phyloP scores from a whole-genome alignment of 2,329 filamentous ascomycete species.

The Myriosclerotinia duriaeana region DNA sequence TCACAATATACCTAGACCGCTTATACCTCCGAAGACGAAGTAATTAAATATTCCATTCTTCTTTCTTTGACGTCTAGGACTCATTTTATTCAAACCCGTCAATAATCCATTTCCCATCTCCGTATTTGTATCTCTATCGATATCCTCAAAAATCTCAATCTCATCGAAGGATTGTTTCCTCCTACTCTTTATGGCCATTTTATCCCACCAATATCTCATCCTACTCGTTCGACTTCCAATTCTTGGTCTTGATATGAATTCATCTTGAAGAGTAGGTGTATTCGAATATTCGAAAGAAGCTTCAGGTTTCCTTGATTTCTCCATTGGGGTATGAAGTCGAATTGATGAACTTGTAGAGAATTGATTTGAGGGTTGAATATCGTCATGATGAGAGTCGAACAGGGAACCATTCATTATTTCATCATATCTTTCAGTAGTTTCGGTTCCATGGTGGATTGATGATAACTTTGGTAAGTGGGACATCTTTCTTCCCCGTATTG shows the following conservation, averaged over 20 bases:
- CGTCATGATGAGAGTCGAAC: background rate
- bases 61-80: conserved; percentile 22
- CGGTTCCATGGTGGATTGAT: background rate
- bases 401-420: conserved; percentile 1
- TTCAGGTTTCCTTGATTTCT: background rate
- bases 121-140: conserved; percentile 11
- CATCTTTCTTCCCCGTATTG: conserved; percentile 6
- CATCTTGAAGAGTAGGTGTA: conserved; percentile 26
- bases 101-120: conserved; percentile 24
- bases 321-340: conserved; percentile 9
- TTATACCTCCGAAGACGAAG: conserved; percentile 43
- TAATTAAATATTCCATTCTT: conserved; percentile 36
- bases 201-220: conserved; percentile 24
- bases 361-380: conserved; percentile 2
- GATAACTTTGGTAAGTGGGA: conserved; percentile 1
- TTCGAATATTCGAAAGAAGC: conserved; percentile 26
- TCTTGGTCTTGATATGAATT: conserved; percentile 11
- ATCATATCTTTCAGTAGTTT: conserved; percentile 3
- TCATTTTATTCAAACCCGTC: conserved; percentile 18
- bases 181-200: background rate
- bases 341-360: background rate
- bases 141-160: conserved; percentile 1
- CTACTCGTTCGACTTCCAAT: conserved; percentile 24
- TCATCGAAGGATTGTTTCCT: conserved; percentile 19
- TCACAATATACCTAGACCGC: conserved; percentile 43